Conservation (phyloP, 192 early-diverging fungal genomes). For the Backusella westeae region DNA sequence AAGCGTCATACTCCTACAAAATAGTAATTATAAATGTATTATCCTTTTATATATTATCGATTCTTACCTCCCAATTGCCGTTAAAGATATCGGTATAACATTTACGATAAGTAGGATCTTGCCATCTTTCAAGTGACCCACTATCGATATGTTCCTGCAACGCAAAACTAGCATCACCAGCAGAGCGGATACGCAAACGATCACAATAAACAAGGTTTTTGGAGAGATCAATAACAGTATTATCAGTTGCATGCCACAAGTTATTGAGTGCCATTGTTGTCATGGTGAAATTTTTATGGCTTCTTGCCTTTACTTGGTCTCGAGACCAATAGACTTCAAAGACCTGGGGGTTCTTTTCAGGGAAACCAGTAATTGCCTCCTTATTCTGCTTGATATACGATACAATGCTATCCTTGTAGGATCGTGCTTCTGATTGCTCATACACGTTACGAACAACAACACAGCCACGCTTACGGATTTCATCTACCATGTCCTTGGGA, state of each 20-base stretch:
- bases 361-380: not conserved
- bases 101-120: constrained; percentile 30
- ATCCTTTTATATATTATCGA: not conserved
- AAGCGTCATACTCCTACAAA: constrained; percentile 26
- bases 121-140: constrained; percentile 31
- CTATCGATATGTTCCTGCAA: constrained; percentile 29
- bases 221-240: constrained; percentile 24
- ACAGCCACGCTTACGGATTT: constrained; percentile 23
- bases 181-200: constrained; percentile 23
- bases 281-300: constrained; percentile 14
- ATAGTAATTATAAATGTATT: not conserved
- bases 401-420: constrained; percentile 21
- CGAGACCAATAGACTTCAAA: constrained; percentile 35
- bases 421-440: constrained; percentile 7
- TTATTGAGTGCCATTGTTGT: constrained; percentile 19
- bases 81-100: constrained; percentile 27
- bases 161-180: constrained; percentile 26
- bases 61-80: constrained; percentile 23
- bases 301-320: constrained; percentile 20
- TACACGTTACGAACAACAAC: constrained; percentile 25
- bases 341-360: constrained; percentile 17
- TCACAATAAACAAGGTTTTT: constrained; percentile 30
- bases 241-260: constrained; percentile 20
- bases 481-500: constrained; percentile 4
- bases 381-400: constrained; percentile 16